Conservation (phyloP, 106 monocot genomes). For the Gastrodia elata region DNA sequence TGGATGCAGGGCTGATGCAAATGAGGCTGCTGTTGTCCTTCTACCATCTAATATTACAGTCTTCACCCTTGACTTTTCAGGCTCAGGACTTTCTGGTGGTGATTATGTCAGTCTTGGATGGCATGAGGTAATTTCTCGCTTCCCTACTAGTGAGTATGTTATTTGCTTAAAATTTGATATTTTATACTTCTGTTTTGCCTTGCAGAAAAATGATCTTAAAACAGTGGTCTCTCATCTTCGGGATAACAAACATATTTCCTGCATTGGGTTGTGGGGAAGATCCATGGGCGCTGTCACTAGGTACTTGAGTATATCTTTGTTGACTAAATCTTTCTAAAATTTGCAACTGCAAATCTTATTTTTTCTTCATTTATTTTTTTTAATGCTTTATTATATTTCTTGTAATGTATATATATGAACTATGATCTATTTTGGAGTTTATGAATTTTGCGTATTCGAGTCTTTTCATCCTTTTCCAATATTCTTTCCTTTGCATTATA, state of each 20-base stretch:
- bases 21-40: conserved; percentile 62
- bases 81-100: conserved; percentile 67
- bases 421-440: too few relatives aligned
- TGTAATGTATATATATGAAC: too few relatives aligned
- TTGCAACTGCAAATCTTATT: neutral
- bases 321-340: neutral
- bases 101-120: conserved; percentile 79
- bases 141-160: neutral
- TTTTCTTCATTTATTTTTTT: neutral
- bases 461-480: too few relatives aligned
- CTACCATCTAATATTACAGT: conserved; percentile 76
- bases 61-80: conserved; percentile 72
- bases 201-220: conserved; percentile 93
- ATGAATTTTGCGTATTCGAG: too few relatives aligned
- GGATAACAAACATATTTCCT: conserved; percentile 69
- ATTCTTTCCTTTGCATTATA: too few relatives aligned
- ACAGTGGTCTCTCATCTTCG: conserved; percentile 62
- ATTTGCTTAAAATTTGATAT: neutral
- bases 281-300: conserved; percentile 99
- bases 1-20: conserved; percentile 77
- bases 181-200: neutral
- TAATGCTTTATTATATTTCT: too few relatives aligned
- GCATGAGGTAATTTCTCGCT: conserved; percentile 46
- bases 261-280: conserved; percentile 95
- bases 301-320: conserved; percentile 21